Percentiles rank a stretch among this genome's conserved stretches.
Evolutionary conservation across 1,284 basidiomycete genomes (phyloP).

Genomic region (Puccinia polysora): DNA sequence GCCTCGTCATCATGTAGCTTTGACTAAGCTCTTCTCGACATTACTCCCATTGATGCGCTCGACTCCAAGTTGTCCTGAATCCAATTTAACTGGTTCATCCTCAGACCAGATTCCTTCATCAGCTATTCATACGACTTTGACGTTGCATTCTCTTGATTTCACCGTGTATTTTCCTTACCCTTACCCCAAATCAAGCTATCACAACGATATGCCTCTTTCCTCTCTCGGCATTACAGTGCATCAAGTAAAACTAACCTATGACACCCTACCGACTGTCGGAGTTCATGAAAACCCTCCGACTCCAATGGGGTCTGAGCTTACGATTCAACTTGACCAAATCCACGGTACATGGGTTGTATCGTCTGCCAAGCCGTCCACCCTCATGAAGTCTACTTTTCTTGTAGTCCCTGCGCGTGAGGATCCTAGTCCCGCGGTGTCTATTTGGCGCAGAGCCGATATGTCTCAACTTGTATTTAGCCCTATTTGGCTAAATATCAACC

Average conservation of each 20-base stretch:
- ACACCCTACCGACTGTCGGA: not conserved
- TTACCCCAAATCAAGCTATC: not conserved
- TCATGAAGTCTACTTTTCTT: not conserved
- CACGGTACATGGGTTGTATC: constrained; percentile 1
- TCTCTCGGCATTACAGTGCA: constrained; percentile 1
- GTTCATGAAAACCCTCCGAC: not conserved
- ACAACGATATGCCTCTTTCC: constrained; percentile 5
- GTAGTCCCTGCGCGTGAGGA: constrained; percentile 24
- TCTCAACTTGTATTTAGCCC: constrained; percentile 14
- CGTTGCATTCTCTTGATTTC: not conserved
- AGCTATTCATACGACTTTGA: not conserved
- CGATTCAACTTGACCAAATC: constrained; percentile 17
- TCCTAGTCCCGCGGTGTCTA: constrained; percentile 4
- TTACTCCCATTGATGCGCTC: not conserved
- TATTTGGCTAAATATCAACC: constrained; percentile 20
- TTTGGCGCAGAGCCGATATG: not conserved
- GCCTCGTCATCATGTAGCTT: constrained; percentile 9
- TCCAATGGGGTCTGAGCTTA: not conserved
- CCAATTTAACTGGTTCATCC: not conserved
- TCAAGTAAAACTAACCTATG: not conserved
- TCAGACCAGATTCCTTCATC: not conserved
- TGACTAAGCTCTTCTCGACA: constrained; percentile 13
- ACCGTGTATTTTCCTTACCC: constrained; percentile 4
- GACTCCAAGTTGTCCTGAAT: not conserved
- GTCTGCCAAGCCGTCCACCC: not conserved